These are phyloP conservation scores for Ustilago cynodontis DNA, from an alignment of 1,284 basidiomycete genomes.

Conservation along the genomic window DNA sequence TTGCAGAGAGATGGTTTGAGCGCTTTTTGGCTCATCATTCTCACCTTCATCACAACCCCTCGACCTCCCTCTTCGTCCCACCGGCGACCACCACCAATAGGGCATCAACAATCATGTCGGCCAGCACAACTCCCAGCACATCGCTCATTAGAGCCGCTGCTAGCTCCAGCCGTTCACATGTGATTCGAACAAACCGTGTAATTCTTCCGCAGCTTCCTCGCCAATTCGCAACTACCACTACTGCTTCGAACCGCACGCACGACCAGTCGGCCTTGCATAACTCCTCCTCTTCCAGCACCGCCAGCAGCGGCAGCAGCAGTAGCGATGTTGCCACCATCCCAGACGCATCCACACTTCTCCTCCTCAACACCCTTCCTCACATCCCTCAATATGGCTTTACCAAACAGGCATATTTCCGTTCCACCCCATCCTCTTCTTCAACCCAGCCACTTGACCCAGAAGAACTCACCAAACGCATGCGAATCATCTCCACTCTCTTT, in stretches of 20 bases:
- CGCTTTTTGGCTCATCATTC: too few relatives aligned
- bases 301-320: background rate
- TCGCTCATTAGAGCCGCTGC: background rate
- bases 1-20: background rate
- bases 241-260: background rate
- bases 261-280: background rate
- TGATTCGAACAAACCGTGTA: background rate
- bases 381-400: constrained; percentile 33
- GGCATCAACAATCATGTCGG: background rate
- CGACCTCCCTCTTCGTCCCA: too few relatives aligned
- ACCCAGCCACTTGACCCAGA: background rate
- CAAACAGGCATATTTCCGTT: constrained; percentile 15
- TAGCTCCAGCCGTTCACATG: background rate
- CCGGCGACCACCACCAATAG: too few relatives aligned
- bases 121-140: background rate
- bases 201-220: background rate
- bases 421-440: constrained; percentile 4
- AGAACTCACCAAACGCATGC: background rate
- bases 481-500: constrained; percentile 27
- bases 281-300: background rate
- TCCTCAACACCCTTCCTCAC: constrained; percentile 12
- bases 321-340: background rate
- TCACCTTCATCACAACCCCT: too few relatives aligned
- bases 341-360: constrained; percentile 8
- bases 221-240: background rate